A percentile compares a stretch with the other conserved stretches of the same genome.
Conservation (phyloP, 495 filamentous ascomycete genomes). For the Podospora bellae-mahoneyi region DNA sequence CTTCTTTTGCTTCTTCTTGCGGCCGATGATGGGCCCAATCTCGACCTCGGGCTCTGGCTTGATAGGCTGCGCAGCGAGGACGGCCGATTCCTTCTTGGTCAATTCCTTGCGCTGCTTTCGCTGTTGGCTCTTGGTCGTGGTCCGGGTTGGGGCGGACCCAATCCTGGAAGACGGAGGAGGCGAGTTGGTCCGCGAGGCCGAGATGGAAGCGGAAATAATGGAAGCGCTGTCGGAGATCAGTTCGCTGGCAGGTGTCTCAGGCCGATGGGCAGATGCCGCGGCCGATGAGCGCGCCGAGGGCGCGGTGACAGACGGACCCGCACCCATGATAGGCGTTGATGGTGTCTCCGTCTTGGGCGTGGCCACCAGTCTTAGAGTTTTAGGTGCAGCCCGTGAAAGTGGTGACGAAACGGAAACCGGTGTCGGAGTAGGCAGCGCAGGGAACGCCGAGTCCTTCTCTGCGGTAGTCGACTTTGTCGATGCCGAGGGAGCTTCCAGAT, state of each 20-base stretch:
- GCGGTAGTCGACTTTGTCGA: slow-evolving; percentile 31
- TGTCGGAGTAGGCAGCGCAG: slow-evolving; percentile 52
- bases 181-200: slow-evolving; percentile 70
- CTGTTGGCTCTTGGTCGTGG: slow-evolving; percentile 84
- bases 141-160: slow-evolving; percentile 70
- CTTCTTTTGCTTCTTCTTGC: slow-evolving; percentile 92
- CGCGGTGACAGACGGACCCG: slow-evolving; percentile 18
- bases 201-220: slow-evolving; percentile 72
- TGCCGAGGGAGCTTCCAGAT: slow-evolving; percentile 26
- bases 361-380: slow-evolving; percentile 66
- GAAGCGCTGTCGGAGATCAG: slow-evolving; percentile 72
- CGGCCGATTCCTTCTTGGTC: slow-evolving; percentile 55
- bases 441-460: slow-evolving; percentile 42
- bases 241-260: slow-evolving; percentile 77
- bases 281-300: slow-evolving; percentile 37
- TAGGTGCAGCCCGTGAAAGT: slow-evolving; percentile 41
- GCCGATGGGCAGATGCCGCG: slow-evolving; percentile 53
- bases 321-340: slow-evolving; percentile 30
- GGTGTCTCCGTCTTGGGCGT: slow-evolving; percentile 68
- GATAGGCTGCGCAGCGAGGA: slow-evolving; percentile 47
- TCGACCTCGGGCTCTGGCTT: slow-evolving; percentile 61
- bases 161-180: slow-evolving; percentile 67
- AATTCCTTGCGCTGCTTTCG: slow-evolving; percentile 82
- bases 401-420: slow-evolving; percentile 48
- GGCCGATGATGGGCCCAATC: slow-evolving; percentile 73